Evolutionary conservation across 257 asterid genomes (phyloP), one percentile per base, ranked within the genome.

Genomic region (Scutellaria galericulata): DNA sequence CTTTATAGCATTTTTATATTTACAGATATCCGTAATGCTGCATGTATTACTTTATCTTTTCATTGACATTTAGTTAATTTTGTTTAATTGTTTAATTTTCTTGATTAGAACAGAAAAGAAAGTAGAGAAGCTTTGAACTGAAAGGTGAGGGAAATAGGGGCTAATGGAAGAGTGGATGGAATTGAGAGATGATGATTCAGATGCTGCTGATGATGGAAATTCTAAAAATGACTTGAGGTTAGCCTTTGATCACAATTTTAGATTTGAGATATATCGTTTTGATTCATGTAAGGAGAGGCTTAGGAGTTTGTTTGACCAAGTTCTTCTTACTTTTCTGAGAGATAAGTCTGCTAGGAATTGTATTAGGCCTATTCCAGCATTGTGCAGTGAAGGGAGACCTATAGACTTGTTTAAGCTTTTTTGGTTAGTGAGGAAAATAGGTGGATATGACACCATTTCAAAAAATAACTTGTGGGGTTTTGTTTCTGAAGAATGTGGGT

Each of bases 401-500:
- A 65, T 89, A 18, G 95, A 89, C 81, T 82, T 91, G 83, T 85
- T 86, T 79, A 85, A 82, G 66, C 89, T 91, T 22, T 89, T 84
- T 50, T 87, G 91, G 87, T 82, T 80, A 8, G 95, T 86, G 41
- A 78, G 88, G 83, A 85, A 76, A 68, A 42, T 78, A 8, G 97
- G 95, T 2, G 96, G 96, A 12, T 75, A 84, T 51, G 78, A 73
- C 24, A 40, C 58, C 3, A 83, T 82, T 59, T 81, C 85, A 8
- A 72, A 71, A 41, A 71, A 81, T 58, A 65, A 71, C 1, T 79
- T 86, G 82, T 89, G 97, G 96, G 83, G 82, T 62, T 80, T 78
- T 46, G 85, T 91, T 20, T 85, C 83, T 1, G 84, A 77, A 65
- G 87, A 86, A 70, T 89, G 95, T 68, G 93, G 90, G 27, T 68